These are phyloP conservation scores for Pyrus pyrifolia DNA, from an alignment of 306 rosid species.

Conservation along the genomic window DNA sequence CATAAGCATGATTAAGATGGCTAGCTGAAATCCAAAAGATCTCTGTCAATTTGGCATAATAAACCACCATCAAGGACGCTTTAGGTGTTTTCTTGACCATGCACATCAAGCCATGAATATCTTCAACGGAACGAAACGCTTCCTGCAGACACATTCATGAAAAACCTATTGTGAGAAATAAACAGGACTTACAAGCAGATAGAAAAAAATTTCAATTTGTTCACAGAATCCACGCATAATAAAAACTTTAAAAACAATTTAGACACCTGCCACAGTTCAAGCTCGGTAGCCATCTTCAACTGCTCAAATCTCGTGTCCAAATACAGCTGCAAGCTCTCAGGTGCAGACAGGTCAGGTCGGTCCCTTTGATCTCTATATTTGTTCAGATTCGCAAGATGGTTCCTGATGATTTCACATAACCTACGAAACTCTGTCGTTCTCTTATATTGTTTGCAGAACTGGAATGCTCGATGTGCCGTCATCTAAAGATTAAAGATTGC, in stretches of 20 bases:
- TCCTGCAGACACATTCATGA: slow-evolving; percentile 46
- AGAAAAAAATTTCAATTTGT: neutral
- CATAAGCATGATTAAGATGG: slow-evolving; percentile 89
- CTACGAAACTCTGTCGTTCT: slow-evolving; percentile 92
- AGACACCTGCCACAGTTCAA: slow-evolving; percentile 92
- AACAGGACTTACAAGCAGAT: neutral
- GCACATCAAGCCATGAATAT: slow-evolving; percentile 96
- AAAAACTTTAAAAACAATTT: neutral
- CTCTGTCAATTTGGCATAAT: slow-evolving; percentile 87
- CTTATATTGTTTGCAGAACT: slow-evolving; percentile 95
- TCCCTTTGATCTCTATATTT: slow-evolving; percentile 95
- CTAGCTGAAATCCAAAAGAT: slow-evolving; percentile 84
- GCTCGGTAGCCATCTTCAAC: slow-evolving; percentile 91
- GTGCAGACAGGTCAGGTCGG: slow-evolving; percentile 80
- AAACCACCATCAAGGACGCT: slow-evolving; percentile 90
- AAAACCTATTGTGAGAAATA: neutral
- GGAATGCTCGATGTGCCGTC: slow-evolving; percentile 99
- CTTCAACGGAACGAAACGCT: slow-evolving; percentile 94
- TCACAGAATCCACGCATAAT: neutral
- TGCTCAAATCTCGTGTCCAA: slow-evolving; percentile 97
- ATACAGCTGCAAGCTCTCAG: slow-evolving; percentile 88
- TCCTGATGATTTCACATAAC: slow-evolving; percentile 86
- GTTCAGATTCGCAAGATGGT: slow-evolving; percentile 80
- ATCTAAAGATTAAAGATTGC: slow-evolving; percentile 42
- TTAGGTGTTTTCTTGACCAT: slow-evolving; percentile 94